phyloP scores from a whole-genome alignment of 2,329 filamentous ascomycete species.

The Neonectria coccinea region DNA sequence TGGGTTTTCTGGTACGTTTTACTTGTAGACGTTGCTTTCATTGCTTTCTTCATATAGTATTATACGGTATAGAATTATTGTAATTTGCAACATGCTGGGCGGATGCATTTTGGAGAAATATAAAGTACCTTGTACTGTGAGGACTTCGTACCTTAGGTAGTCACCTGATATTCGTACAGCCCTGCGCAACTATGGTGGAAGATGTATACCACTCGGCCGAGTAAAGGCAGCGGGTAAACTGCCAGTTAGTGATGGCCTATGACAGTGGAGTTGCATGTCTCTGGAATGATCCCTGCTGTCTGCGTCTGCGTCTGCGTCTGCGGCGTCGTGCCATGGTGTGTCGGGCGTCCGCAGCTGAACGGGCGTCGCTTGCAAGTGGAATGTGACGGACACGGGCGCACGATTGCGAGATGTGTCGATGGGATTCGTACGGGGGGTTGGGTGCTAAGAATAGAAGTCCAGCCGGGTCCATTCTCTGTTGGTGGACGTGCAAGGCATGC shows the following conservation, averaged over 20 bases:
- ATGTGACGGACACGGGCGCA: neutral
- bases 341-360: slow-evolving; percentile 6
- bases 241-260: no score
- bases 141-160: neutral
- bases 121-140: neutral
- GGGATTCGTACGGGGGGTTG: neutral
- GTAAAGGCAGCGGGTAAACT: neutral
- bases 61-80: neutral
- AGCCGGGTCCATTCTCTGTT: slow-evolving; percentile 4
- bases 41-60: neutral
- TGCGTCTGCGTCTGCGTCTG: neutral
- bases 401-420: no score
- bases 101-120: neutral
- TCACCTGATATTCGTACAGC: neutral
- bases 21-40: neutral
- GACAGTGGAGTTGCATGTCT: neutral
- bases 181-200: neutral
- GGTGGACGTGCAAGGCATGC: slow-evolving; percentile 3
- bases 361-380: neutral
- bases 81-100: neutral
- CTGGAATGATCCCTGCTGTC: neutral
- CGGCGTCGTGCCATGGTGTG: neutral
- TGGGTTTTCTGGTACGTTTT: neutral
- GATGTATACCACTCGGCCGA: neutral
- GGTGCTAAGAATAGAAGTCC: slow-evolving; percentile 22